Percentiles rank a stretch among this genome's conserved stretches.
phyloP scores from a whole-genome alignment of 169 alveolate genomes.

The Cryptosporidium viatorum region DNA sequence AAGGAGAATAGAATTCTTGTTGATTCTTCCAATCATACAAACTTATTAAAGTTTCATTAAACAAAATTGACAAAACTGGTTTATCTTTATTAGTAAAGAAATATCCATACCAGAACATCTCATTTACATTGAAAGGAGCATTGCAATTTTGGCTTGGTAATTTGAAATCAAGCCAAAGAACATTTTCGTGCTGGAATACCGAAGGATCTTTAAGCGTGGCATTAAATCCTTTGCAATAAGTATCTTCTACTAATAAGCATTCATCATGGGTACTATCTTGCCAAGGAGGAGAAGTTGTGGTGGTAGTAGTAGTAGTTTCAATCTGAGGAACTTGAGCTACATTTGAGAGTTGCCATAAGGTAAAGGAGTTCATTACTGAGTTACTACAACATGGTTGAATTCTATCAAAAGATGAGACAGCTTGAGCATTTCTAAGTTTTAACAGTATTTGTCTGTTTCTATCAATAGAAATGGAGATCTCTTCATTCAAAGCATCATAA shows the following conservation, averaged over 20 bases:
- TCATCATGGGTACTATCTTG: not conserved
- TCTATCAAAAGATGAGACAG: constrained; percentile 17
- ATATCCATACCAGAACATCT: constrained; percentile 47
- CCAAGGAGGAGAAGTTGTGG: constrained; percentile 31
- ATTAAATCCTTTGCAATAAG: constrained; percentile 6
- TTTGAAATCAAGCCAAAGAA: constrained; percentile 25
- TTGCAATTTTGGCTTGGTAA: constrained; percentile 3
- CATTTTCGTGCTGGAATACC: not conserved
- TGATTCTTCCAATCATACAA: constrained; percentile 25
- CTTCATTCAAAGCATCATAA: not conserved
- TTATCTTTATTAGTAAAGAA: not conserved
- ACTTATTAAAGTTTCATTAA: constrained; percentile 23
- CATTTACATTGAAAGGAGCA: not conserved
- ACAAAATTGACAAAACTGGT: constrained; percentile 25
- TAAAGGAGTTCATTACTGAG: constrained; percentile 13
- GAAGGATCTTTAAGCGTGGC: constrained; percentile 4
- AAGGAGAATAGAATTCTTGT: constrained; percentile 10
- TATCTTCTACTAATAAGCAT: not conserved
- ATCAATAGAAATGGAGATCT: not conserved
- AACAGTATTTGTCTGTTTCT: constrained; percentile 6
- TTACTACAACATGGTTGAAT: constrained; percentile 13
- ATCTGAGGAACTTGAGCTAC: constrained; percentile 10
- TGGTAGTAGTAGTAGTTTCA: constrained; percentile 20
- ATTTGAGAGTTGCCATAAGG: constrained; percentile 44
- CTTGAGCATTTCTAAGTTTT: not conserved